A percentile compares a stretch with the other conserved stretches of the same genome.
Conservation (phyloP, 2,329 filamentous ascomycete species). For the Ascochyta viciae-villosae region DNA sequence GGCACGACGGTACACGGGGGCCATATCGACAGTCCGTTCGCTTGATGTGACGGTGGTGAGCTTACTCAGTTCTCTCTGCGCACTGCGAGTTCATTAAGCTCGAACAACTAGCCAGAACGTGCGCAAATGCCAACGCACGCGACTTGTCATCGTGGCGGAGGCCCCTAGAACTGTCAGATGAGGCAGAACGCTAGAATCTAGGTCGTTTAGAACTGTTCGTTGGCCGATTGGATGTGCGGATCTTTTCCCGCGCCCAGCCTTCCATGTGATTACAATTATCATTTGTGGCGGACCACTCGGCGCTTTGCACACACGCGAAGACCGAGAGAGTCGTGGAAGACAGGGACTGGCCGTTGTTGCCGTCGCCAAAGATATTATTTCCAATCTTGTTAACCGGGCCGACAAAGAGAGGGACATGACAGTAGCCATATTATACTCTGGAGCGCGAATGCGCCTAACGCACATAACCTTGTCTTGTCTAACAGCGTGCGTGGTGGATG, state of each 20-base stretch:
- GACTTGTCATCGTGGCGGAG: neutral
- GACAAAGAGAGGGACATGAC: neutral
- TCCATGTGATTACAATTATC: neutral
- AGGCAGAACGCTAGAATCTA: too few species aligned
- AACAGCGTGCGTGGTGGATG: neutral
- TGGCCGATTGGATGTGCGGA: neutral
- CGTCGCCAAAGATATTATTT: neutral
- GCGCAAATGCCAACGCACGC: neutral
- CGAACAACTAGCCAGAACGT: neutral
- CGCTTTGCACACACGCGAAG: neutral
- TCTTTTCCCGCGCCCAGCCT: neutral
- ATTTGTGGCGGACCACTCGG: neutral
- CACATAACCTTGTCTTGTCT: neutral
- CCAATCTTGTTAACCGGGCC: neutral
- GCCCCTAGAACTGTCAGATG: neutral
- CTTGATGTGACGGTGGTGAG: too few species aligned
- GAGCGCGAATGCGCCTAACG: neutral
- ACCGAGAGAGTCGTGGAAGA: neutral
- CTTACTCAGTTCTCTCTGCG: neutral
- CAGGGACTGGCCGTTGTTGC: neutral
- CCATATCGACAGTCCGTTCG: too few species aligned
- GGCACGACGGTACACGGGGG: too few species aligned
- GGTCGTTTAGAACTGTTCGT: too few species aligned
- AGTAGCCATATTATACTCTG: neutral
- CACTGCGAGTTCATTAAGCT: neutral